Evolutionary conservation across 352 stramenopile genomes (phyloP).

Genomic region (Phytophthora brassicae): DNA sequence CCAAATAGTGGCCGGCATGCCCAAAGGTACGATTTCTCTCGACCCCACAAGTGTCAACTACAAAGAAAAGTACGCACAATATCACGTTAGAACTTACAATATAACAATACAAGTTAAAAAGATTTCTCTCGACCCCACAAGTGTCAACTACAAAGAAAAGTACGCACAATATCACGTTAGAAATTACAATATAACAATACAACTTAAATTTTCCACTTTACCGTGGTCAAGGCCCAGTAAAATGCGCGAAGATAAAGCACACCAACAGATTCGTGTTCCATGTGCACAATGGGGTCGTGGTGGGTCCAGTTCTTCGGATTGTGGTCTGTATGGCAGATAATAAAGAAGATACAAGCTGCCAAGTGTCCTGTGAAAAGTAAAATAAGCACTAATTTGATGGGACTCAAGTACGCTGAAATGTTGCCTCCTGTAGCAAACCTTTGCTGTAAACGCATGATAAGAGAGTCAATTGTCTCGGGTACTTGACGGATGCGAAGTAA

Average conservation of each 20-base stretch:
- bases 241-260: constrained; percentile 72
- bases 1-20: constrained; percentile 63
- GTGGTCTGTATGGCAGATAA: constrained; percentile 64
- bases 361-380: constrained; percentile 68
- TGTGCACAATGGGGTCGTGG: constrained; percentile 69
- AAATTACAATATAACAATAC: neutral
- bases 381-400: constrained; percentile 64
- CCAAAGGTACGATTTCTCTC: constrained; percentile 65
- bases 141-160: constrained; percentile 48
- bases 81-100: neutral
- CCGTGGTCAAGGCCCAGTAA: constrained; percentile 79
- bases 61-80: constrained; percentile 11
- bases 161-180: neutral
- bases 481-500: constrained; percentile 51
- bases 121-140: constrained; percentile 73
- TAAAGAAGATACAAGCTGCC: constrained; percentile 66
- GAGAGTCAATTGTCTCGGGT: constrained; percentile 46
- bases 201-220: constrained; percentile 15
- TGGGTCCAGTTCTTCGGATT: constrained; percentile 70
- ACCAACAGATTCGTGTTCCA: constrained; percentile 49
- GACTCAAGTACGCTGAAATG: constrained; percentile 64
- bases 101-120: neutral
- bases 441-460: constrained; percentile 73
- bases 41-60: constrained; percentile 72
- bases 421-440: constrained; percentile 53